These are phyloP conservation scores for Botrytis medusae DNA, from an alignment of 2,329 filamentous ascomycete species.

Conservation along the genomic window DNA sequence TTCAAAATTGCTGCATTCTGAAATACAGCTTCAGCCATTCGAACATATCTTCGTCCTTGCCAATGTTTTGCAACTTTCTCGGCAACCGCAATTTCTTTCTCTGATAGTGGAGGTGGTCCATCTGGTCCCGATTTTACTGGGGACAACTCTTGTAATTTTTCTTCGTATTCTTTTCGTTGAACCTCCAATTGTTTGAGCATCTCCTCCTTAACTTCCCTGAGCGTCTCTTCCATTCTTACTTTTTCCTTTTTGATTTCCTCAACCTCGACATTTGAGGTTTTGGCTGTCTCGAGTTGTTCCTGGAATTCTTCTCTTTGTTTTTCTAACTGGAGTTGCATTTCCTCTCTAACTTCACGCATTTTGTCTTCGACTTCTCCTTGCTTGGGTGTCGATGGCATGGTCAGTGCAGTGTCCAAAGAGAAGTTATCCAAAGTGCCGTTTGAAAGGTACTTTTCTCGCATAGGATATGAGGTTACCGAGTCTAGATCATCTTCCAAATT, in stretches of 20 bases:
- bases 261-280: constrained; percentile 73
- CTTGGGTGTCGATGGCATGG: constrained; percentile 89
- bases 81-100: constrained; percentile 70
- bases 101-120: constrained; percentile 51
- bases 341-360: constrained; percentile 72
- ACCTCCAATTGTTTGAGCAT: constrained; percentile 83
- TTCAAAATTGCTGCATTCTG: constrained; percentile 87
- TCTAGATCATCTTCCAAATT: constrained; percentile 89
- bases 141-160: constrained; percentile 75
- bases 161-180: constrained; percentile 82
- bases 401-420: constrained; percentile 89
- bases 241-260: constrained; percentile 85
- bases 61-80: constrained; percentile 69
- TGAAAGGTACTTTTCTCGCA: constrained; percentile 93
- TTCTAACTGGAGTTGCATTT: constrained; percentile 80
- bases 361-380: constrained; percentile 74
- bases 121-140: constrained; percentile 55
- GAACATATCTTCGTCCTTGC: constrained; percentile 82
- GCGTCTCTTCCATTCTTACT: constrained; percentile 76
- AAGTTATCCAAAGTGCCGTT: constrained; percentile 95
- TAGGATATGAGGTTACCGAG: constrained; percentile 81
- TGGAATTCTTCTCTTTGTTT: constrained; percentile 81
- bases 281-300: constrained; percentile 72
- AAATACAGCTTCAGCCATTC: constrained; percentile 88
- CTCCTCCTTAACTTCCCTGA: constrained; percentile 76